Conservation (phyloP, 257 asterid species). For the Gardenia jasminoides region DNA sequence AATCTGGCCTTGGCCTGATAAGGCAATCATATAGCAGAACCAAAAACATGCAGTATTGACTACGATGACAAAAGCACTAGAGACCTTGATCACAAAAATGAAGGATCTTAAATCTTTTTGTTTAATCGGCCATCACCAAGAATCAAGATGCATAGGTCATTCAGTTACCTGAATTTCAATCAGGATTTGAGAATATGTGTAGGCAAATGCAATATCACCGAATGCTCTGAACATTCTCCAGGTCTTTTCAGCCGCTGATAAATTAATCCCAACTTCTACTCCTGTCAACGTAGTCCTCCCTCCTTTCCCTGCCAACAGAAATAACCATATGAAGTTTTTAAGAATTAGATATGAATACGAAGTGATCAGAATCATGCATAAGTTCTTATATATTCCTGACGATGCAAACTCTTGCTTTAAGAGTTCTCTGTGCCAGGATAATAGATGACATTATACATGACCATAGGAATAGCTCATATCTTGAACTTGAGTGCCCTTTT, state of each 20-base stretch:
- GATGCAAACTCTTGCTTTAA: too few species aligned
- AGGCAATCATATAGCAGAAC: not conserved
- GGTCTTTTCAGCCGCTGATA: slow-evolving; percentile 56
- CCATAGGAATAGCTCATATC: not conserved
- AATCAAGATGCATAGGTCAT: not conserved
- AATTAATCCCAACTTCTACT: slow-evolving; percentile 36
- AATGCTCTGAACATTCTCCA: slow-evolving; percentile 68
- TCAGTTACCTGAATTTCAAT: slow-evolving; percentile 62
- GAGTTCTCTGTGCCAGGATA: not conserved
- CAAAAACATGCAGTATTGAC: not conserved
- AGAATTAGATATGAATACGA: not conserved
- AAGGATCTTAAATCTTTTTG: not conserved
- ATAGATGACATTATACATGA: not conserved
- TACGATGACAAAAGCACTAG: not conserved
- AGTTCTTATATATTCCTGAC: not conserved
- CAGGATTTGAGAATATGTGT: slow-evolving; percentile 57
- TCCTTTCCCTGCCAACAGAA: slow-evolving; percentile 36
- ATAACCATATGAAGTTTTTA: not conserved
- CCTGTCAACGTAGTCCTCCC: slow-evolving; percentile 52
- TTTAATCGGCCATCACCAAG: too few species aligned
- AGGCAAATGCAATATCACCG: slow-evolving; percentile 71
- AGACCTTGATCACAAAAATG: not conserved
- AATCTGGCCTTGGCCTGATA: not conserved
- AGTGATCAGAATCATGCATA: not conserved
- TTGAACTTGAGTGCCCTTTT: not conserved